phyloP scores from a whole-genome alignment of 176 grass and related monocot genomes.

The Cymbopogon citratus region DNA sequence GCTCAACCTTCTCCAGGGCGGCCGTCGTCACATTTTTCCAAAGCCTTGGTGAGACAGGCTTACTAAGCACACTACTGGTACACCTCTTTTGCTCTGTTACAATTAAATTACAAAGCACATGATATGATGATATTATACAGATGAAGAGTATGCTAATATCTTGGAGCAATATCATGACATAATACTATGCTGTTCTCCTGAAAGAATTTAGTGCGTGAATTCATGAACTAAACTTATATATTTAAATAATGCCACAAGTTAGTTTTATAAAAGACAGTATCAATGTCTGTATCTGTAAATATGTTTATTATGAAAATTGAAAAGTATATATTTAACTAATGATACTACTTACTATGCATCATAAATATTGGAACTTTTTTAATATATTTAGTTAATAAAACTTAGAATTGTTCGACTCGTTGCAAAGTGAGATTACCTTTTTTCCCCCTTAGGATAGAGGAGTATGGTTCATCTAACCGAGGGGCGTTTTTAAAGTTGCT shows the following conservation, averaged over 20 bases:
- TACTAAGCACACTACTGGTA: slow-evolving; percentile 63
- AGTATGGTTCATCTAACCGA: not conserved
- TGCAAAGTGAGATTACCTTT: not conserved
- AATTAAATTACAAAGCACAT: not conserved
- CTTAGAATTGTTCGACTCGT: not conserved
- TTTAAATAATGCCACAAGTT: not conserved
- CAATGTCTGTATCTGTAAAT: not conserved
- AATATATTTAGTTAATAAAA: not conserved
- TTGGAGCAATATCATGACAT: not conserved
- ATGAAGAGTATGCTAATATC: not conserved
- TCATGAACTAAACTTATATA: not conserved
- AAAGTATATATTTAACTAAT: not conserved
- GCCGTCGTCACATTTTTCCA: slow-evolving; percentile 53
- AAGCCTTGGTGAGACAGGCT: slow-evolving; percentile 58
- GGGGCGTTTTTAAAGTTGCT: not conserved
- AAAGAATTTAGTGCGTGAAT: not conserved
- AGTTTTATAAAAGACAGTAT: not conserved
- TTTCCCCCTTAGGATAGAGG: not conserved
- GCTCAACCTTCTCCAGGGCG: slow-evolving; percentile 54
- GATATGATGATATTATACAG: not conserved
- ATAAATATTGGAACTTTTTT: not conserved
- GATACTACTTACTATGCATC: not conserved
- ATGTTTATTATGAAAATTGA: not conserved
- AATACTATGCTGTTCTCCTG: not conserved
- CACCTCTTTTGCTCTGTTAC: slow-evolving; percentile 17